Base-by-base conservation (phyloP, 257 asterid genomes). In the Ilex aquifolium region DNA sequence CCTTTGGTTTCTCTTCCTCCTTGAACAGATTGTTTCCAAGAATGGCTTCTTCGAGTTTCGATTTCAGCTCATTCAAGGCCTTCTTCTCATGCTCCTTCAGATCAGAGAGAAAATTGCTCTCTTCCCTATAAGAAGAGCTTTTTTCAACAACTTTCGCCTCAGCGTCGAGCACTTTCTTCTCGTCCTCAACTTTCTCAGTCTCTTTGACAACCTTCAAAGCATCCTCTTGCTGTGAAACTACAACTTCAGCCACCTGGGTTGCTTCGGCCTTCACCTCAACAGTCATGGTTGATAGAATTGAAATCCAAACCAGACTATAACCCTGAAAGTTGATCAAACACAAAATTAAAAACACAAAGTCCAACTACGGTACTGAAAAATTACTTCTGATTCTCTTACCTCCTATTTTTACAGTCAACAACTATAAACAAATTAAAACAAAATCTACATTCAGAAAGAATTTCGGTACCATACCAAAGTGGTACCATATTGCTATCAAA, bases 41-140 rank as follows among this genome's bases (percentile, higher is more conserved):
- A 56, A 88, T 88, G 75, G 93, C 87, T 50, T 77, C 88, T 69
- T 88, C 85, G 30, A 88, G 82, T 73, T 79, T 85, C 1, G 85
- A 56, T 71, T 85, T 85, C 59, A 88, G 74, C 44, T 85, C 95
- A 39, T 48, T 71, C 65, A 88, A 65, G 2, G 91, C 87, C 74
- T 85, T 88, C 70, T 65, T 83, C 70, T 88, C 95, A 64, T 71
- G 69, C 44, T 83, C 93, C 8, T 83, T 88, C 15, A 88, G 79
- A 77, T 88, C 91, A 61, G 90, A 77, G 59, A 64, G 82, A 16
- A 83, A 69, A 59, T 79, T 83, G 83, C 88, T 88, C 79, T 88
- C 93, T 57, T 88, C 95, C 72, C 95, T 85, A 74, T 88, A 88
- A 16, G 95, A 84, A 66, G 90, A 74, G 69, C 85, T 79, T 59